Percentiles rank a stretch among this genome's conserved stretches.
phyloP scores from a whole-genome alignment of 2,329 filamentous ascomycete species.

The Ramularia endophylla region DNA sequence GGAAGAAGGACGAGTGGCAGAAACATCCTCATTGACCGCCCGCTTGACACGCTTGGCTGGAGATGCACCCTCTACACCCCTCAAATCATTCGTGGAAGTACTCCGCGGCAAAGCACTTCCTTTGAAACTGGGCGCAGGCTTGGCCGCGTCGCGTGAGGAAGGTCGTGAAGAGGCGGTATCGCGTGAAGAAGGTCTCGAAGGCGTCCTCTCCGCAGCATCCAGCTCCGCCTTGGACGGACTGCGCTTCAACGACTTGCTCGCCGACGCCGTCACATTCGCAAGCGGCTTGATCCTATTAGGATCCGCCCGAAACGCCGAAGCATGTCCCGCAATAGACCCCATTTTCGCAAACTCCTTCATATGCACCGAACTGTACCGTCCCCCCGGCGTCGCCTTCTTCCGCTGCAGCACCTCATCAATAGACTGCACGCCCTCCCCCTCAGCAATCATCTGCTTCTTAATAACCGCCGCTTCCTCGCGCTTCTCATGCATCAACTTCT shows the following conservation, averaged over 20 bases:
- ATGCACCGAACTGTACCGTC: slow-evolving; percentile 80
- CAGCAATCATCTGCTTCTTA: slow-evolving; percentile 60
- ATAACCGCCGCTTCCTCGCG: slow-evolving; percentile 66
- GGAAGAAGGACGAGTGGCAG: slow-evolving; percentile 55
- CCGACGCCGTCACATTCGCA: slow-evolving; percentile 11
- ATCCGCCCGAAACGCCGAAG: slow-evolving; percentile 63
- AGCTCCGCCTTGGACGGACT: slow-evolving; percentile 57
- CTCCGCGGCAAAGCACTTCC: slow-evolving; percentile 24
- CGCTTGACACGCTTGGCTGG: slow-evolving; percentile 59
- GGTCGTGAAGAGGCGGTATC: slow-evolving; percentile 14
- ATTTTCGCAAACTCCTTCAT: slow-evolving; percentile 92
- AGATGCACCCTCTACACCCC: slow-evolving; percentile 32
- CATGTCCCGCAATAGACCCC: slow-evolving; percentile 87
- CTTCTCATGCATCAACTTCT: slow-evolving; percentile 58
- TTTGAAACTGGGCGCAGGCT: slow-evolving; percentile 16
- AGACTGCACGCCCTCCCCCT: slow-evolving; percentile 48
- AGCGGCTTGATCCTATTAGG: slow-evolving; percentile 4
- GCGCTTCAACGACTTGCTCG: slow-evolving; percentile 46
- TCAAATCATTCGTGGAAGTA: slow-evolving; percentile 19
- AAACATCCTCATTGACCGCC: slow-evolving; percentile 61
- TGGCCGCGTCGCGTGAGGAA: slow-evolving; percentile 14
- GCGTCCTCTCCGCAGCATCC: slow-evolving; percentile 33
- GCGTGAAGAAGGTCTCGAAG: slow-evolving; percentile 12
- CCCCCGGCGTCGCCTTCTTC: slow-evolving; percentile 73
- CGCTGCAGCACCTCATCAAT: slow-evolving; percentile 44